A percentile compares a stretch with the other conserved stretches of the same genome.
Conservation (phyloP, 768 basidiomycete species). For the Glaciozyma martinii region DNA sequence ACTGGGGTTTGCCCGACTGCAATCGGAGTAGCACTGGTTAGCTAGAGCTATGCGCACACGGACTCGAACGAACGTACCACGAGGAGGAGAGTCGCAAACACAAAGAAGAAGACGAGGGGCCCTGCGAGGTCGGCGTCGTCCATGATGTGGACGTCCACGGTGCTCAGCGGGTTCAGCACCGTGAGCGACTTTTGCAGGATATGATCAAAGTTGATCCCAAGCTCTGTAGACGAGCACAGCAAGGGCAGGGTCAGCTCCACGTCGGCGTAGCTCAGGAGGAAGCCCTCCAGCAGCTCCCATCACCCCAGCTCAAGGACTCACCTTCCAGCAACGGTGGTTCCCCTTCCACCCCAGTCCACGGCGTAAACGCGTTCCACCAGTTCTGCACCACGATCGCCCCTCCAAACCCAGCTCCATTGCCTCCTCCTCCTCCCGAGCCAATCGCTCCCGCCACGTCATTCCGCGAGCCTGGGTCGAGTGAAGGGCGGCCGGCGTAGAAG, state of each 20-base stretch:
- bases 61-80: constrained; percentile 54
- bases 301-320: constrained; percentile 38
- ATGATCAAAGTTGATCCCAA: constrained; percentile 95
- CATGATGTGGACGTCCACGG: constrained; percentile 59
- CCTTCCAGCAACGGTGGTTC: constrained; percentile 94
- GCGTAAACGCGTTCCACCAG: constrained; percentile 33
- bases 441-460: constrained; percentile 18
- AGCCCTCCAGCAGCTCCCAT: neutral
- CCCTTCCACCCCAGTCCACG: constrained; percentile 55
- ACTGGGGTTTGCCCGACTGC: constrained; percentile 96
- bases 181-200: constrained; percentile 89
- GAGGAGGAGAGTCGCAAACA: constrained; percentile 84
- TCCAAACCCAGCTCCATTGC: neutral
- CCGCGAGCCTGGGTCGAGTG: constrained; percentile 13
- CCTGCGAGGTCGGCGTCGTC: constrained; percentile 98
- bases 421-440: neutral
- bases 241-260: neutral
- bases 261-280: neutral
- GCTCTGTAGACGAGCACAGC: constrained; percentile 49
- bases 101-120: constrained; percentile 87
- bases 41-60: neutral
- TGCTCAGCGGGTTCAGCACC: constrained; percentile 81
- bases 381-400: constrained; percentile 27
- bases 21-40: neutral
- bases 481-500: constrained; percentile 21